Evolutionary conservation across 2,329 filamentous ascomycete species (phyloP), one percentile per base, ranked within the genome.

Genomic region (Trichoderma afroharzianum): DNA sequence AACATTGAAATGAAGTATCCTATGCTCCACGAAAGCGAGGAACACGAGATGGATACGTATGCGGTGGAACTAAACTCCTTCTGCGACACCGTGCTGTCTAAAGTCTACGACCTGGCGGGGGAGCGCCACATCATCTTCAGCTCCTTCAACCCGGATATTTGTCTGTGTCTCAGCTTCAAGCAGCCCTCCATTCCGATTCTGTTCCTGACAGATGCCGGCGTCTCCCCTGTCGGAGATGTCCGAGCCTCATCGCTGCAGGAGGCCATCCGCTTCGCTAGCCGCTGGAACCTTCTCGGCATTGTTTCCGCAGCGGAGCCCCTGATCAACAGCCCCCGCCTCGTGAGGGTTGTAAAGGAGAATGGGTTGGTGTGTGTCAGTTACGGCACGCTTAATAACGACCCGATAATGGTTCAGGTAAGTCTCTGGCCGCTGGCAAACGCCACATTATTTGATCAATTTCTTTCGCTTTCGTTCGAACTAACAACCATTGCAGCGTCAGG

Each of bases 1-100:
- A 98, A 99, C 82, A 97, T 99, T 76, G 96, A 99, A 84, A 93
- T 99, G 88, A 98, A 99, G 83, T 99, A 99, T 79, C 96, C 96
- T 6, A 98, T 98, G 95, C 88, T 99, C 55, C 92, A 95, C 80
- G 97, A 99, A 85, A 93, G 90, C 72, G 94, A 98, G 81, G 93
- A 97, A 80, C 93, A 98, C 75, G 94, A 97, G 76, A 98, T 98
- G 94, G 95, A 98, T 80, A 93, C 93, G 3, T 97, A 97, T 78
- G 95, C 94, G 0, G 93, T 98, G 61, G 96, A 99, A 82, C 88
- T 98, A 76, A 98, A 98, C 82, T 94, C 92, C 1, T 99, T 98
- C 80, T 95, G 97, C 78, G 96, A 99, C 81, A 97, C 94, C 0
- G 93, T 99, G 4, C 86, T 99, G 9, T 87, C 87, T 58, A 96